These are phyloP conservation scores for Choanephora cucurbitarum DNA, from an alignment of 371 early-diverging fungal genomes.

Conservation along the genomic window DNA sequence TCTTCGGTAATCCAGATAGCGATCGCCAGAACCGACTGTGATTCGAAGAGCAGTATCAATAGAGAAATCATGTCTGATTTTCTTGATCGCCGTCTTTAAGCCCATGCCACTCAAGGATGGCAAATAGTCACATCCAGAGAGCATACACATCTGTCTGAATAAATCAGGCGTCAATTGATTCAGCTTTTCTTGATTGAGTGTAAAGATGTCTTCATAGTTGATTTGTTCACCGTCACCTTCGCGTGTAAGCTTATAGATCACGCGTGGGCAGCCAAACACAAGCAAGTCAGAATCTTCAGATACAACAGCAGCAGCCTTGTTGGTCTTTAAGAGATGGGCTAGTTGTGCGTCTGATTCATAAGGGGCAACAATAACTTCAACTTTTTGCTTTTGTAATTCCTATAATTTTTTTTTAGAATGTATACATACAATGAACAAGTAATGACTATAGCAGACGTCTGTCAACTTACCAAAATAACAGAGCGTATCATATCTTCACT, in stretches of 20 bases:
- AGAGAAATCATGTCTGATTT: neutral
- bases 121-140: slow-evolving; percentile 97
- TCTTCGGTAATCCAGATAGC: slow-evolving; percentile 54
- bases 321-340: slow-evolving; percentile 76
- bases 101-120: slow-evolving; percentile 86
- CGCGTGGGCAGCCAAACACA: slow-evolving; percentile 88
- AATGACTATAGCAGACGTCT: neutral
- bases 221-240: slow-evolving; percentile 51
- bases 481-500: slow-evolving; percentile 79
- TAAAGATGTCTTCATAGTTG: slow-evolving; percentile 2
- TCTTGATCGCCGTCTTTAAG: slow-evolving; percentile 70
- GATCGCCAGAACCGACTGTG: neutral
- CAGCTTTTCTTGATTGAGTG: neutral
- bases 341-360: slow-evolving; percentile 99
- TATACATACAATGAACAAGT: neutral
- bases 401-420: slow-evolving; percentile 26
- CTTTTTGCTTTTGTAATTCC: slow-evolving; percentile 62
- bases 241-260: slow-evolving; percentile 78
- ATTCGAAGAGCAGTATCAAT: neutral
- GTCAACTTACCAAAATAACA: slow-evolving; percentile 68
- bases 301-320: slow-evolving; percentile 78
- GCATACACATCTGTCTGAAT: slow-evolving; percentile 71
- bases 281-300: slow-evolving; percentile 99
- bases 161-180: neutral
- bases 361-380: slow-evolving; percentile 92